phyloP scores from a whole-genome alignment of 2,329 filamentous ascomycete genomes.

The Biscogniauxia marginata region DNA sequence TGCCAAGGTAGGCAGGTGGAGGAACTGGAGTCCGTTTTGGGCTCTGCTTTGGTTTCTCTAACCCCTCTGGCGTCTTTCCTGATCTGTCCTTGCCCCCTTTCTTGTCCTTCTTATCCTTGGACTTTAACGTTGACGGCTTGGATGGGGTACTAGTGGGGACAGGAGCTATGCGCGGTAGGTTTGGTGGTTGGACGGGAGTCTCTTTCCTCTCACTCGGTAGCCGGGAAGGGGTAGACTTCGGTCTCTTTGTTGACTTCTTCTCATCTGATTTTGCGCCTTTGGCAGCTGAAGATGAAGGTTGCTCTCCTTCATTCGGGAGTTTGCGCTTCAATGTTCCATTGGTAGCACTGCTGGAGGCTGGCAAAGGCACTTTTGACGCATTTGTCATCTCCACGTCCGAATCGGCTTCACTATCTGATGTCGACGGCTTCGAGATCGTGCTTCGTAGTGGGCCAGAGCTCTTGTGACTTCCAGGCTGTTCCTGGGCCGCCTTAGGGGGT shows the following conservation, averaged over 20 bases:
- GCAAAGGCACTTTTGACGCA: slow-evolving; percentile 30
- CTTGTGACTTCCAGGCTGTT: too few relatives aligned
- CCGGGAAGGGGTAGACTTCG: slow-evolving; percentile 22
- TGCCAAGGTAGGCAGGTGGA: slow-evolving; percentile 22
- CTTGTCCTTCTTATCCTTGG: slow-evolving; percentile 31
- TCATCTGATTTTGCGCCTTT: slow-evolving; percentile 15
- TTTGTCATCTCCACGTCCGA: slow-evolving; percentile 46
- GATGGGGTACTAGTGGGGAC: slow-evolving; percentile 24
- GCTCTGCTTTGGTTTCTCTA: slow-evolving; percentile 4
- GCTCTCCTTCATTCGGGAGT: slow-evolving; percentile 30
- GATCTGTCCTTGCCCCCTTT: slow-evolving; percentile 25
- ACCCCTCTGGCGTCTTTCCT: slow-evolving; percentile 15
- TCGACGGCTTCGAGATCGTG: slow-evolving; percentile 40
- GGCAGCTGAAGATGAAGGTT: slow-evolving; percentile 9
- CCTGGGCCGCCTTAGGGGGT: too few relatives aligned
- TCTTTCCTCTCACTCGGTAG: slow-evolving; percentile 28
- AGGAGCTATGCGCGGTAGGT: slow-evolving; percentile 14
- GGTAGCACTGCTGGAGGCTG: slow-evolving; percentile 11
- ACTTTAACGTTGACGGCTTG: slow-evolving; percentile 24
- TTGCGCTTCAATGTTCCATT: slow-evolving; percentile 39
- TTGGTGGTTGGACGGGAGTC: slow-evolving; percentile 35
- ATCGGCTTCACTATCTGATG: slow-evolving; percentile 35
- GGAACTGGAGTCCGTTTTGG: slow-evolving; percentile 28
- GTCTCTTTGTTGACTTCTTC: slow-evolving; percentile 30
- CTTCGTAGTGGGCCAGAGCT: slow-evolving; percentile 7